Percentiles rank a stretch among this genome's conserved stretches.
Conservation (phyloP, 2,329 filamentous ascomycete species). For the Zymoseptoria pseudotritici region DNA sequence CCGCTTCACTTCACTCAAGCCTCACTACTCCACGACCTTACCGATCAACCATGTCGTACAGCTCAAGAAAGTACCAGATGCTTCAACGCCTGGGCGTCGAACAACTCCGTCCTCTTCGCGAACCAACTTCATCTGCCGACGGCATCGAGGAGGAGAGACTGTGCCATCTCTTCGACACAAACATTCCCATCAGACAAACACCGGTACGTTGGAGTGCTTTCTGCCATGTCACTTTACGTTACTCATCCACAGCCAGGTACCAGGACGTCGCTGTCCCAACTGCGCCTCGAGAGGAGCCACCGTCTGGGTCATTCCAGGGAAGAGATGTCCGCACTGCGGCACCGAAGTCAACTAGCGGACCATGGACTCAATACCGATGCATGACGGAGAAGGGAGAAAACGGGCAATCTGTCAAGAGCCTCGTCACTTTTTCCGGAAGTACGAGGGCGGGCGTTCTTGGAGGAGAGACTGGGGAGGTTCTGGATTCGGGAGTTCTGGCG, state of each 20-base stretch:
- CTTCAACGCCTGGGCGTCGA: constrained; percentile 24
- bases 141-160: neutral
- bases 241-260: constrained; percentile 21
- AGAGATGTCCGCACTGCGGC: constrained; percentile 29
- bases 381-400: neutral
- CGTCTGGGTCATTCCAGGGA: constrained; percentile 31
- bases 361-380: neutral
- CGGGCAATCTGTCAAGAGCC: neutral
- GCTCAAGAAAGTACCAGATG: constrained; percentile 18
- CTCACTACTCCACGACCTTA: neutral
- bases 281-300: constrained; percentile 26
- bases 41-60: constrained; percentile 20
- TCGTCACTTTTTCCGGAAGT: neutral
- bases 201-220: constrained; percentile 9
- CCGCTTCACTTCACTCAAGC: neutral
- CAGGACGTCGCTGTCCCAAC: constrained; percentile 26
- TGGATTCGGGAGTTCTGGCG: neutral
- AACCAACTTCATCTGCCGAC: constrained; percentile 1
- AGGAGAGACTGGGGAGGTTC: neutral
- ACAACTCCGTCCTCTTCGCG: constrained; percentile 19
- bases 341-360: constrained; percentile 23
- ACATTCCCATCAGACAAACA: constrained; percentile 4
- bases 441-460: neutral
- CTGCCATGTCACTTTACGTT: neutral
- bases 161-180: constrained; percentile 4